phyloP scores from a whole-genome alignment of 108 stramenopile species.

The Nannochloropsis granulata region DNA sequence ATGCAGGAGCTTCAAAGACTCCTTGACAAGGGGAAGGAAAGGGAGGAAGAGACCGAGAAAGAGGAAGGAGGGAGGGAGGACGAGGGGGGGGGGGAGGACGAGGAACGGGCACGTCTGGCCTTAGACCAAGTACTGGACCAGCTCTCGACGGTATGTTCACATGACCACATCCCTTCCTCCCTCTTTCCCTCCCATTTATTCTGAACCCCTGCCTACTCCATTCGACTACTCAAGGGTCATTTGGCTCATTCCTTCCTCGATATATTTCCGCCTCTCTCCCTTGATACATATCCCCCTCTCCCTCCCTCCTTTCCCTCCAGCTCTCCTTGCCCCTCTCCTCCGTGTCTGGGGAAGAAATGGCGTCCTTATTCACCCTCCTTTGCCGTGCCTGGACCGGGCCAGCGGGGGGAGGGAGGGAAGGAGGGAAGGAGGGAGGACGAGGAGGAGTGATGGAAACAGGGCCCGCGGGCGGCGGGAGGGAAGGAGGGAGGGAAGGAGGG shows the following conservation, averaged over 20 bases:
- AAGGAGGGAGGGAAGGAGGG: not conserved
- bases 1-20: not conserved
- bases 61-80: not conserved
- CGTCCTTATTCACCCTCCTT: not conserved
- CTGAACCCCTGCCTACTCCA: not conserved
- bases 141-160: not conserved
- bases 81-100: not conserved
- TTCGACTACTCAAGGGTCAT: too few relatives aligned
- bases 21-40: not conserved
- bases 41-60: not conserved
- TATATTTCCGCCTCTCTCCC: too few relatives aligned
- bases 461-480: not conserved
- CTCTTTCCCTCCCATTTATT: not conserved
- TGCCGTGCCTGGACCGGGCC: not conserved
- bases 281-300: not conserved
- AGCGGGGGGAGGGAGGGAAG: not conserved
- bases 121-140: not conserved
- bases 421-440: too few relatives aligned
- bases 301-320: not conserved
- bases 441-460: too few relatives aligned
- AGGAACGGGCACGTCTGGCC: not conserved
- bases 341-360: not conserved
- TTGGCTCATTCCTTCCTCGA: too few relatives aligned
- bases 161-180: not conserved
- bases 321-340: not conserved